phyloP scores from a whole-genome alignment of 192 early-diverging fungal species.

The Entomortierella beljakovae region DNA sequence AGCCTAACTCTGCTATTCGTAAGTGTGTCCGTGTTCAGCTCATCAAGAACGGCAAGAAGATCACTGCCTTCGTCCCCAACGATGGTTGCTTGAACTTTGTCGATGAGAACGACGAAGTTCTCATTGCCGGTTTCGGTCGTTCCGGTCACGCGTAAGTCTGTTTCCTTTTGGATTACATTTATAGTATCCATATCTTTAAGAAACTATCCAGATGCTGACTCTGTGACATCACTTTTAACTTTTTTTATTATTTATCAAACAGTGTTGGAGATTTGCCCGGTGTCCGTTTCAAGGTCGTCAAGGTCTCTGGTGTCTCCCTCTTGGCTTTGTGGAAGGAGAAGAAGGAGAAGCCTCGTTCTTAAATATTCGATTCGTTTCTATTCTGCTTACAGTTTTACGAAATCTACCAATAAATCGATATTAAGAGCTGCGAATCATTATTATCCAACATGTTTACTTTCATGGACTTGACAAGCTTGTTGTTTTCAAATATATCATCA shows the following conservation, averaged over 20 bases:
- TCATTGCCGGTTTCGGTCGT: slow-evolving; percentile 99
- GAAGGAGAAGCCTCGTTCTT: slow-evolving; percentile 99
- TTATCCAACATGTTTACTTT: neutral
- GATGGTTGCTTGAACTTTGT: slow-evolving; percentile 99
- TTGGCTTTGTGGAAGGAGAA: slow-evolving; percentile 99
- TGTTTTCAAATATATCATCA: no score
- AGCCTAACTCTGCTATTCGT: slow-evolving; percentile 99
- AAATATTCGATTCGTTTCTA: slow-evolving; percentile 55
- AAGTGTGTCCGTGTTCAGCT: slow-evolving; percentile 99
- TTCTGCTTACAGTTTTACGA: slow-evolving; percentile 8
- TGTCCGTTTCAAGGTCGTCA: slow-evolving; percentile 99
- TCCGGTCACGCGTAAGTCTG: slow-evolving; percentile 90
- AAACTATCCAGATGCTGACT: no score
- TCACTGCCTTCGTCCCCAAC: slow-evolving; percentile 99
- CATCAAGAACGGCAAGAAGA: slow-evolving; percentile 99
- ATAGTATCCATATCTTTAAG: neutral
- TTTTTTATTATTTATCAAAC: neutral
- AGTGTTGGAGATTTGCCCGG: slow-evolving; percentile 98
- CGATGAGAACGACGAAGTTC: slow-evolving; percentile 99
- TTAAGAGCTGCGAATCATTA: neutral
- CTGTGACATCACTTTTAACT: no score
- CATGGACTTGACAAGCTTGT: no score
- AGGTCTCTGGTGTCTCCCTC: slow-evolving; percentile 99
- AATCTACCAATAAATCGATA: slow-evolving; percentile 19
- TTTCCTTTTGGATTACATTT: neutral